Conservation (phyloP, 179 eudicot genomes). For the Amaranthus tricolor region DNA sequence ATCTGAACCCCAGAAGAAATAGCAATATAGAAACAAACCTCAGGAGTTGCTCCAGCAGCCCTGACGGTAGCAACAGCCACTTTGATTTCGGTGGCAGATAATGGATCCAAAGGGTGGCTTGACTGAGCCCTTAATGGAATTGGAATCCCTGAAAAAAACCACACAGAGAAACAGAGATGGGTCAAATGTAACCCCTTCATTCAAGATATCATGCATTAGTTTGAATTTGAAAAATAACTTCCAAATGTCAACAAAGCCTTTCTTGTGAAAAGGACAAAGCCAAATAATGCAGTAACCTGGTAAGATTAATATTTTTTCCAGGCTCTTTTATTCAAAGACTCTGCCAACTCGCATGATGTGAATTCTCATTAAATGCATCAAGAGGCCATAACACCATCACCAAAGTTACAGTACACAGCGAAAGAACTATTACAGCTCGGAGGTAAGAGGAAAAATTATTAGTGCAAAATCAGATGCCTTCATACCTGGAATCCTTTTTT, state of each 20-base stretch:
- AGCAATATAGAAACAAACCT: constrained; percentile 46
- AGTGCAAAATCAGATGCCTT: not conserved
- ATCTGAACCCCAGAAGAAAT: not conserved
- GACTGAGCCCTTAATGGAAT: constrained; percentile 67
- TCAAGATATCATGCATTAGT: not conserved
- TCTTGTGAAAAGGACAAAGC: not conserved
- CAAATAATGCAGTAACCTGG: not conserved
- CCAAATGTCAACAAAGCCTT: not conserved
- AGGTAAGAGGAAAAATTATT: not conserved
- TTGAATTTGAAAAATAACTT: not conserved
- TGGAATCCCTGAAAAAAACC: constrained; percentile 42
- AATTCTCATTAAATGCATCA: not conserved
- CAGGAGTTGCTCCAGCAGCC: constrained; percentile 98
- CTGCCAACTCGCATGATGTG: not conserved
- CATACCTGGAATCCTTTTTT: not conserved
- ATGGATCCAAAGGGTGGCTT: constrained; percentile 89
- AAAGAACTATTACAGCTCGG: not conserved
- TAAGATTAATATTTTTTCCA: not conserved
- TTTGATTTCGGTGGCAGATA: constrained; percentile 82
- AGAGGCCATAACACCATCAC: not conserved
- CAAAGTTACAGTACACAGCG: not conserved
- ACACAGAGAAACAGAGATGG: not conserved
- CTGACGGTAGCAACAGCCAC: constrained; percentile 96
- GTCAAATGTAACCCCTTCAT: not conserved
- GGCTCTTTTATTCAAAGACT: not conserved